phyloP scores from a whole-genome alignment of 73 alveolate species.

The Paramecium sonneborni region DNA sequence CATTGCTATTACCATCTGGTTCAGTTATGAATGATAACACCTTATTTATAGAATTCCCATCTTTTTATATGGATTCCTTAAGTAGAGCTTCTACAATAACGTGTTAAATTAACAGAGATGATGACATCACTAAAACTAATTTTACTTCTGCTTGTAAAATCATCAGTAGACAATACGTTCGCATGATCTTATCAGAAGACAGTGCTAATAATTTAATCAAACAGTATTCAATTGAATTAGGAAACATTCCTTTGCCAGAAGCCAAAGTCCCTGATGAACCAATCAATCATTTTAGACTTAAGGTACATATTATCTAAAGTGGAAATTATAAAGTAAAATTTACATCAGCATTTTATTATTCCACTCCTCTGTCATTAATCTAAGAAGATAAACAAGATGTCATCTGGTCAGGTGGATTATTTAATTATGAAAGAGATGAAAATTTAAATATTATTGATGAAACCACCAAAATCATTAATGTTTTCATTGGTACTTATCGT shows the following conservation, averaged over 20 bases:
- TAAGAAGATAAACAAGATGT: constrained; percentile 16
- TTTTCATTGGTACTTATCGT: neutral
- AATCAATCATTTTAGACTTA: neutral
- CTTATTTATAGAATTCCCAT: neutral
- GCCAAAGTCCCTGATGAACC: neutral
- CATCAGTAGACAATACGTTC: neutral
- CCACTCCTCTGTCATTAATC: neutral
- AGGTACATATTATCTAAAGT: neutral
- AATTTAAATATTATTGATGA: neutral
- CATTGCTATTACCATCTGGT: constrained; percentile 16
- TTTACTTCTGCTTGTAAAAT: neutral
- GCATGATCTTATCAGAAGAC: constrained; percentile 10
- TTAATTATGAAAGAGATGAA: constrained; percentile 27
- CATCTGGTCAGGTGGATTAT: neutral
- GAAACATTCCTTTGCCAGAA: constrained; percentile 17
- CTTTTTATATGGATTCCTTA: neutral
- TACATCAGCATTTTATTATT: constrained; percentile 1
- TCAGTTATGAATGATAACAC: neutral
- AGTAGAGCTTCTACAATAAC: neutral
- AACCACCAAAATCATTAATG: neutral
- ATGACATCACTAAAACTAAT: neutral
- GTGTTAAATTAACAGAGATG: neutral
- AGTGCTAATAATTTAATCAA: constrained; percentile 30
- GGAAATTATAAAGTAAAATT: constrained; percentile 5
- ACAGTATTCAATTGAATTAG: neutral